Evolutionary conservation across 1,139 yeast genomes (phyloP).

Genomic region (Geotrichum phurueaensis): DNA sequence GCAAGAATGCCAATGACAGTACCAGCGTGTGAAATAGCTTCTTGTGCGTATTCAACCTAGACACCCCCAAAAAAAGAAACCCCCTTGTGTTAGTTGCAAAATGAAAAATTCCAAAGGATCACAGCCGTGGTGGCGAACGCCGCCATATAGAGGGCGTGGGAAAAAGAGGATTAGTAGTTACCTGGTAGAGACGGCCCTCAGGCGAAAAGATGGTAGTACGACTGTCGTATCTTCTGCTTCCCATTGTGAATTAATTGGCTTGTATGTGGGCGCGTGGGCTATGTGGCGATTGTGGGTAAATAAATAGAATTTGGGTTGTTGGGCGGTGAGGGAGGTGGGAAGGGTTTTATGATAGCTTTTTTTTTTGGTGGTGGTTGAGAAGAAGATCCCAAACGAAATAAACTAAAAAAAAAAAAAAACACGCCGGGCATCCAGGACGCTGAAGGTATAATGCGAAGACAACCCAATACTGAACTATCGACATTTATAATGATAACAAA

Average conservation of each 20-base stretch:
- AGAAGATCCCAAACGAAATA: background rate
- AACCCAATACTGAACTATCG: too few relatives aligned
- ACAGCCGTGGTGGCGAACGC: conserved; percentile 1
- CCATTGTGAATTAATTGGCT: conserved; percentile 35
- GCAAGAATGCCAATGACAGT: conserved; percentile 95
- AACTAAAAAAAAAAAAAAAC: background rate
- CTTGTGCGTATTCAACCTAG: conserved; percentile 88
- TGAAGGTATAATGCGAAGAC: too few relatives aligned
- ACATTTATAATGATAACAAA: too few relatives aligned
- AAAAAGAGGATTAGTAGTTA: conserved; percentile 26
- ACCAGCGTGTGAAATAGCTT: conserved; percentile 96
- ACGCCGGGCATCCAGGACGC: too few relatives aligned
- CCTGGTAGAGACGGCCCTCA: conserved; percentile 93
- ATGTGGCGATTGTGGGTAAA: background rate
- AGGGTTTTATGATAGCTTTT: background rate
- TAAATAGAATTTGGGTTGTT: background rate
- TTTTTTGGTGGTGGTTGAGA: background rate
- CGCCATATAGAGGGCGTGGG: background rate
- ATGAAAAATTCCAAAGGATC: background rate
- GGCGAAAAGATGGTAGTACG: conserved; percentile 98
- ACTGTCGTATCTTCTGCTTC: conserved; percentile 85
- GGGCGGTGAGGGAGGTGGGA: background rate
- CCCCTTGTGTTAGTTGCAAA: background rate
- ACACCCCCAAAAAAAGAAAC: background rate
- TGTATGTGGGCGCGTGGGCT: background rate